phyloP scores from a whole-genome alignment of 2,329 filamentous ascomycete genomes.

The Mollisiaceae sp. region DNA sequence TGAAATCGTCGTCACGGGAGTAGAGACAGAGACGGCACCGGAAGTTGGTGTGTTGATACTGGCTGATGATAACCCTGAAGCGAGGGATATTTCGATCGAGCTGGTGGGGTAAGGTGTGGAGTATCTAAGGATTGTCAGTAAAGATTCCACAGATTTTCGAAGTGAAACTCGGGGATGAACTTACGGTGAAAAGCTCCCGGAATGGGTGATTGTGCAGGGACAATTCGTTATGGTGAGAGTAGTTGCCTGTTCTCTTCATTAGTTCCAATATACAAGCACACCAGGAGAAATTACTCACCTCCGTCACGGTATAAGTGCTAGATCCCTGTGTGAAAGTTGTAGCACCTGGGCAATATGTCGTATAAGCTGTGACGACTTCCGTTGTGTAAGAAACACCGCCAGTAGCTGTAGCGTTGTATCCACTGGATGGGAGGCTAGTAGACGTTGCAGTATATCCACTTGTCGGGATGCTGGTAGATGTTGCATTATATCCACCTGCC shows the following conservation, averaged over 20 bases:
- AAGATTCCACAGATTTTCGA: neutral
- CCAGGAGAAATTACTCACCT: neutral
- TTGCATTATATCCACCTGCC: neutral
- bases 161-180: neutral
- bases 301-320: slow-evolving; percentile 16
- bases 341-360: slow-evolving; percentile 15
- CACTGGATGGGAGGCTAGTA: neutral
- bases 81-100: neutral
- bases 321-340: slow-evolving; percentile 17
- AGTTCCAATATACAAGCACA: neutral
- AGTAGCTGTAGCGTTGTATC: neutral
- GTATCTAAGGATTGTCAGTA: neutral
- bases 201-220: slow-evolving; percentile 14
- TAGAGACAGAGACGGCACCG: neutral
- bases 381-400: slow-evolving; percentile 8
- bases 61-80: neutral
- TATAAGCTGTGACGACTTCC: slow-evolving; percentile 15
- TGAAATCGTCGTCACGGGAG: neutral
- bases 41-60: neutral
- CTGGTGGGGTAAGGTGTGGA: neutral
- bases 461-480: neutral
- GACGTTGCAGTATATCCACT: neutral
- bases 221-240: slow-evolving; percentile 22
- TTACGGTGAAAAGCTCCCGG: neutral
- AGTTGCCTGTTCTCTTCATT: slow-evolving; percentile 9